Conservation (phyloP, 2,329 filamentous ascomycete genomes). For the Bisporella sp. region DNA sequence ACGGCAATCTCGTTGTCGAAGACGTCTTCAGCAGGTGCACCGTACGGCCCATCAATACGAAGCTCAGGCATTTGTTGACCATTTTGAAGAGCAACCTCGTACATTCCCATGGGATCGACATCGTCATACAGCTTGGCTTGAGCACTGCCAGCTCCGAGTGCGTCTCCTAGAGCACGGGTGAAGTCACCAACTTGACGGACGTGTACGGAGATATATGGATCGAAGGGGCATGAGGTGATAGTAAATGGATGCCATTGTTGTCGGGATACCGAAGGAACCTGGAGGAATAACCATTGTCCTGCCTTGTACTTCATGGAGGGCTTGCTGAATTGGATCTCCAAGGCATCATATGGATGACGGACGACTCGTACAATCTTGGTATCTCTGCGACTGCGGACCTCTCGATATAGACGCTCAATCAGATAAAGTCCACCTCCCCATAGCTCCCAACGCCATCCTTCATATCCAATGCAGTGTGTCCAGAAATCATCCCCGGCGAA, state of each 20-base stretch:
- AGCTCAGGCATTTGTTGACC: slow-evolving; percentile 87
- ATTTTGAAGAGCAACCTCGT: slow-evolving; percentile 91
- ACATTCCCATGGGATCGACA: slow-evolving; percentile 92
- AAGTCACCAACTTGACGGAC: slow-evolving; percentile 96
- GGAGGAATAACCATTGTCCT: slow-evolving; percentile 95
- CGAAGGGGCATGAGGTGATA: slow-evolving; percentile 95
- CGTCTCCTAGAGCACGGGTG: slow-evolving; percentile 86
- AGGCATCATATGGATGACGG: slow-evolving; percentile 91
- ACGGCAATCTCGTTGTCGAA: slow-evolving; percentile 89
- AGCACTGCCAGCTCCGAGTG: slow-evolving; percentile 81
- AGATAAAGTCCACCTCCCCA: slow-evolving; percentile 81
- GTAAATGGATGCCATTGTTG: slow-evolving; percentile 99
- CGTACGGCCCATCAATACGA: slow-evolving; percentile 91
- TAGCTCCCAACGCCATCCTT: slow-evolving; percentile 96
- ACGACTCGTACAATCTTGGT: slow-evolving; percentile 93
- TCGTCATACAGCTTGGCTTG: slow-evolving; percentile 87
- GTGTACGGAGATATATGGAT: slow-evolving; percentile 90
- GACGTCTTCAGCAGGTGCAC: slow-evolving; percentile 93
- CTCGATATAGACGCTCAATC: slow-evolving; percentile 81
- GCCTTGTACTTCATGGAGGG: slow-evolving; percentile 97
- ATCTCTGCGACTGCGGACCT: slow-evolving; percentile 73
- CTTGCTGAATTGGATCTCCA: slow-evolving; percentile 96
- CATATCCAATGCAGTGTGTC: slow-evolving; percentile 88
- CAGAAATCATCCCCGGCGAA: slow-evolving; percentile 80
- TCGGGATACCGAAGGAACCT: slow-evolving; percentile 79